These are phyloP conservation scores for Diaporthe vaccinii DNA, from an alignment of 2,329 filamentous ascomycete genomes.

Conservation along the genomic window DNA sequence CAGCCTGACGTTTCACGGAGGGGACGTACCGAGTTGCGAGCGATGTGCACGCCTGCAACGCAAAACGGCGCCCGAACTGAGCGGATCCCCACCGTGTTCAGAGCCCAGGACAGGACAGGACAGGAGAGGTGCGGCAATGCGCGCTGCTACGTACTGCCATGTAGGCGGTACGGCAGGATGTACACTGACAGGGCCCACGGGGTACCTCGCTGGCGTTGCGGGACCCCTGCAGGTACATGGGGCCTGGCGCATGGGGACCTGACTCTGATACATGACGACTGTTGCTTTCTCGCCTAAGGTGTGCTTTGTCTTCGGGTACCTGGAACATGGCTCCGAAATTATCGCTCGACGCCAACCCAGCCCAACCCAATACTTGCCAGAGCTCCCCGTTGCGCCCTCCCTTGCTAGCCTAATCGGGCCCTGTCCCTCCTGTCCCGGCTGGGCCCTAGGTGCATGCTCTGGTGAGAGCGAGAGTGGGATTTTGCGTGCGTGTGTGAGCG, in stretches of 20 bases:
- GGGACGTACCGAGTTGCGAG: constrained; percentile 33
- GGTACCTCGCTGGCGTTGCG: constrained; percentile 13
- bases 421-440: constrained; percentile 13
- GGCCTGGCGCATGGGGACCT: constrained; percentile 32
- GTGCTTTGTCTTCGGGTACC: constrained; percentile 39
- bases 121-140: neutral
- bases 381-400: constrained; percentile 26
- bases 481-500: neutral
- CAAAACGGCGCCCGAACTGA: constrained; percentile 33
- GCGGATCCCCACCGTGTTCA: constrained; percentile 36
- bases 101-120: neutral
- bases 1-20: constrained; percentile 34
- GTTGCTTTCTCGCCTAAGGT: constrained; percentile 40
- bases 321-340: constrained; percentile 36
- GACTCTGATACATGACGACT: constrained; percentile 39
- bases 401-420: constrained; percentile 30
- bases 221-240: constrained; percentile 40
- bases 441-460: neutral
- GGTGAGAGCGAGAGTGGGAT: neutral
- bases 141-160: neutral
- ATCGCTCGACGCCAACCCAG: constrained; percentile 33
- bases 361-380: constrained; percentile 25
- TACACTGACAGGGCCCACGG: constrained; percentile 7
- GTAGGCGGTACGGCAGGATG: constrained; percentile 15
- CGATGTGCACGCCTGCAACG: constrained; percentile 14